Base-by-base conservation (phyloP, 1,284 basidiomycete species). In the Dichomitus squalens region DNA sequence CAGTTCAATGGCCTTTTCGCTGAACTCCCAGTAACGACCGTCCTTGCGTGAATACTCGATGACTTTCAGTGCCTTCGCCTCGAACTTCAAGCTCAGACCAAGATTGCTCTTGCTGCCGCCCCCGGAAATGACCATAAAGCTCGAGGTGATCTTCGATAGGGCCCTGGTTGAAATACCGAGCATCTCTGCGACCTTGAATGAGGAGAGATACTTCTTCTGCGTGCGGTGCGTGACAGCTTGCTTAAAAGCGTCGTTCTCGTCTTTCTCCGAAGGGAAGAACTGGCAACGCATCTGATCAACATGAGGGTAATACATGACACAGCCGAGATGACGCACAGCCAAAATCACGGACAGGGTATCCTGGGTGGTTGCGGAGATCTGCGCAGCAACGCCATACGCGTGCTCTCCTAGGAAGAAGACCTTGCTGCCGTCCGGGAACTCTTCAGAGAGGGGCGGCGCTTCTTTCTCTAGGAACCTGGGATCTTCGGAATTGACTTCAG, bases 331-430 rank as follows among this genome's bases (percentile, higher is more conserved):
- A 78, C 88, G 64, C 68, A 95, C 92, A 21, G 93, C 93, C 55
- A 97, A 82, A 50, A 89, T 77, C 58, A 96, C 89, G 33, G 89
- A 88, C 29, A 97, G 75, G 0, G 84, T 79, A 7, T 82, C 80
- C 7, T 88, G 80, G 0, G 82, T 82, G 0, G 93, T 92, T 0
- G 75, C 81, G 31, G 85, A 81, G 8, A 99, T 93, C 68, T 95
- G 92, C 0, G 95, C 95, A 6, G 97, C 95, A 4, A 92, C 88
- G n/a, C 97, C 97, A 70, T 97, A 99, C 0, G 91, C 92, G 66
- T 93, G 88, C 63, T 91, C 87, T 20, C 96, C 96, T 6, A 99
- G 82, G 86, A 98, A 99, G 76, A 99, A 97, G 40, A 98, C 91
- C 67, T 90, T 93, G 70, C 87, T 91, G 9, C 92, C 92, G 1